Percentiles rank a stretch among this genome's conserved stretches.
Conservation (phyloP, 768 basidiomycete genomes). For the Boletus subcaerulescens region DNA sequence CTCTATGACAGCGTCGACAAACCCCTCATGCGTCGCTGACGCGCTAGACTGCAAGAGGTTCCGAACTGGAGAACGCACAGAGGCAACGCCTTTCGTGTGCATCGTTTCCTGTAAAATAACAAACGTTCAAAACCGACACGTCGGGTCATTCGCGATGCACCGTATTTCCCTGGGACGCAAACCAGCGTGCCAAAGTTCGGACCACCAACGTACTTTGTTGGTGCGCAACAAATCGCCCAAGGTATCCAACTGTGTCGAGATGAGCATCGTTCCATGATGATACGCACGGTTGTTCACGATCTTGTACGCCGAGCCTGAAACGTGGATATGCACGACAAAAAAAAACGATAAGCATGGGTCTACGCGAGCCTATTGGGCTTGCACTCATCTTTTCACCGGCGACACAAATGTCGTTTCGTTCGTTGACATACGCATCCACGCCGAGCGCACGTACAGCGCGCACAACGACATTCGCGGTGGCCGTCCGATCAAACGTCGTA, state of each 20-base stretch:
- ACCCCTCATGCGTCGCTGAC: slow-evolving; percentile 60
- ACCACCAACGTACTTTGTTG: slow-evolving; percentile 49
- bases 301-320: slow-evolving; percentile 98
- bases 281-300: slow-evolving; percentile 88
- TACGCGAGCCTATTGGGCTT: background rate
- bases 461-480: slow-evolving; percentile 74
- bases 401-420: slow-evolving; percentile 89
- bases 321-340: slow-evolving; percentile 43
- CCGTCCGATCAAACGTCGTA: slow-evolving; percentile 70
- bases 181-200: background rate
- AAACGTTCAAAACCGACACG: background rate
- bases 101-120: slow-evolving; percentile 60
- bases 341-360: background rate
- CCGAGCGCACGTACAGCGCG: slow-evolving; percentile 75
- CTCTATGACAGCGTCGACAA: slow-evolving; percentile 62
- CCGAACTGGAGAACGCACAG: slow-evolving; percentile 89
- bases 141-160: background rate
- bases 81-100: slow-evolving; percentile 81
- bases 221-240: slow-evolving; percentile 71
- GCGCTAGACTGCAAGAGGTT: slow-evolving; percentile 64
- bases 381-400: slow-evolving; percentile 82
- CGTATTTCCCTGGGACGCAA: background rate
- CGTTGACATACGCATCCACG: slow-evolving; percentile 77
- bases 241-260: slow-evolving; percentile 70
- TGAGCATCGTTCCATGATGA: slow-evolving; percentile 98